phyloP scores from a whole-genome alignment of 495 filamentous ascomycete species.

The Beverwykella pulmonaria region DNA sequence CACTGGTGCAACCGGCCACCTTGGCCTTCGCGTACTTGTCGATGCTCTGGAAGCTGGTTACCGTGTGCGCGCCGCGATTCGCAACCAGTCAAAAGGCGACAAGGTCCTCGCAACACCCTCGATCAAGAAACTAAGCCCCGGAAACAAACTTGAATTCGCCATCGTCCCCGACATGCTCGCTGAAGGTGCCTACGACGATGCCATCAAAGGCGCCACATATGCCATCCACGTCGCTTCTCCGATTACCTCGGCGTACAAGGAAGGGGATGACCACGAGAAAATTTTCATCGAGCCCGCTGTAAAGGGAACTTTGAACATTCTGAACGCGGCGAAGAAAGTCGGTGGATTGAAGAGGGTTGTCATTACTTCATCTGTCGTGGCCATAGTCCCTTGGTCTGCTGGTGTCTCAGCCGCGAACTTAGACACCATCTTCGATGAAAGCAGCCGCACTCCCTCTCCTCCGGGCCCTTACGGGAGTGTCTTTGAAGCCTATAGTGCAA shows the following conservation, averaged over 20 bases:
- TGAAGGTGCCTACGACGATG: conserved; percentile 51
- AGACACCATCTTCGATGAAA: neutral
- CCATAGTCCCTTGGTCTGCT: conserved; percentile 37
- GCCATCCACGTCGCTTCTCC: conserved; percentile 60
- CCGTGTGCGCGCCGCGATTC: conserved; percentile 53
- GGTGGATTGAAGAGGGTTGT: conserved; percentile 48
- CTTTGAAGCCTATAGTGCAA: conserved; percentile 45
- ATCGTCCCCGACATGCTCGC: conserved; percentile 54
- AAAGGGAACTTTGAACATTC: conserved; percentile 45
- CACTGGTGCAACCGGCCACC: conserved; percentile 47
- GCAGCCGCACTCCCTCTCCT: neutral
- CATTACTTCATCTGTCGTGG: conserved; percentile 49
- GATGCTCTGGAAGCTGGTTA: conserved; percentile 38
- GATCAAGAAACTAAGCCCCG: conserved; percentile 29
- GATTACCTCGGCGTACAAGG: conserved; percentile 28
- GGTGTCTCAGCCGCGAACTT: neutral
- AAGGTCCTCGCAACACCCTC: conserved; percentile 29
- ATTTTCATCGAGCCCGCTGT: conserved; percentile 48
- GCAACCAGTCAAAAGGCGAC: conserved; percentile 42
- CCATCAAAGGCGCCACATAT: conserved; percentile 52
- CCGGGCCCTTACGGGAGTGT: conserved; percentile 6
- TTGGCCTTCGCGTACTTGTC: conserved; percentile 45
- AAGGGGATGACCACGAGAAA: conserved; percentile 22
- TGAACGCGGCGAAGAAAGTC: conserved; percentile 46
- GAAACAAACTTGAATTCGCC: conserved; percentile 46